phyloP scores from a whole-genome alignment of 208 protist genomes.

The Trypanosoma cruzi region DNA sequence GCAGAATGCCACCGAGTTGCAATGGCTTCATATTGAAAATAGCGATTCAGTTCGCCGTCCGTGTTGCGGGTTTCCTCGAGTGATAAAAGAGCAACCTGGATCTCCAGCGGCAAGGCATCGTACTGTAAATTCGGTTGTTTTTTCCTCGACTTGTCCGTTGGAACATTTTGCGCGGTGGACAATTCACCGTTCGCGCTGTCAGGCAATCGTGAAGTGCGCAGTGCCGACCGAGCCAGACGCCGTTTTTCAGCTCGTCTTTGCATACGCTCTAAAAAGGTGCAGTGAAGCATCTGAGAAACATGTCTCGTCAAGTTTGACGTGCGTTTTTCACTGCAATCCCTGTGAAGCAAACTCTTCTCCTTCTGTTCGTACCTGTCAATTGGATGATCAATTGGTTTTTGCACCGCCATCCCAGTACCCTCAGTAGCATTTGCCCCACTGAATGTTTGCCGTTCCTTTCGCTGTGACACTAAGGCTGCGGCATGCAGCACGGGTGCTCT shows the following conservation, averaged over 20 bases:
- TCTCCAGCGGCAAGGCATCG: conserved; percentile 9
- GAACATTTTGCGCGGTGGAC: neutral
- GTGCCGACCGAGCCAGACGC: conserved; percentile 9
- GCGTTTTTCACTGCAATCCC: neutral
- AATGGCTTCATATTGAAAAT: conserved; percentile 12
- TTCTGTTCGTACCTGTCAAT: neutral
- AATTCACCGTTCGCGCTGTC: neutral
- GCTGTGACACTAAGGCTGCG: neutral
- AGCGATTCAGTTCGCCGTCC: neutral
- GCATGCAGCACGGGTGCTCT: neutral
- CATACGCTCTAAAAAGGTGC: conserved; percentile 33
- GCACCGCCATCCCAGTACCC: neutral
- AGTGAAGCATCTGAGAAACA: neutral
- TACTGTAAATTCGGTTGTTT: neutral
- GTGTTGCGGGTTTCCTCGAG: neutral
- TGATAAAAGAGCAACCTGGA: conserved; percentile 12
- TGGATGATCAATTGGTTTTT: neutral
- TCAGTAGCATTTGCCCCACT: neutral
- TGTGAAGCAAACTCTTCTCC: neutral
- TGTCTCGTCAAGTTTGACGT: neutral
- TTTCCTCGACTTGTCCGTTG: neutral
- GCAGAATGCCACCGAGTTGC: conserved; percentile 2
- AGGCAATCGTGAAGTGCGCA: neutral
- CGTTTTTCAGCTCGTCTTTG: conserved; percentile 30
- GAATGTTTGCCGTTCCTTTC: neutral